Conservation (phyloP, 2,329 filamentous ascomycete species). For the Botrytis cinerea region DNA sequence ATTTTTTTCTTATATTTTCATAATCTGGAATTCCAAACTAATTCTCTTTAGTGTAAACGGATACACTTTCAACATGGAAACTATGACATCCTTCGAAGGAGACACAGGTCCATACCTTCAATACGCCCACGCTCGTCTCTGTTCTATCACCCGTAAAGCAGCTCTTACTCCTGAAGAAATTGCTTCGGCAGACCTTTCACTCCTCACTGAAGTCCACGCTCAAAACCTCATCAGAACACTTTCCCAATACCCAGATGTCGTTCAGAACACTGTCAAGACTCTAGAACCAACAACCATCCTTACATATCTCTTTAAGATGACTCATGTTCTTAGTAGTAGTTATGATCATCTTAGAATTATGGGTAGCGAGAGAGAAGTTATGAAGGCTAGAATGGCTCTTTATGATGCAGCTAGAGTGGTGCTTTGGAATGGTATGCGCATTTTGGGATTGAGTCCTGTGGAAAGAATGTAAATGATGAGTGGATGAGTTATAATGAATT, state of each 20-base stretch:
- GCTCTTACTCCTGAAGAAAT: constrained; percentile 59
- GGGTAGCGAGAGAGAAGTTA: constrained; percentile 72
- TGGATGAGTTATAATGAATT: not conserved
- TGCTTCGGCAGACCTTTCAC: constrained; percentile 61
- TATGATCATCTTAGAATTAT: constrained; percentile 83
- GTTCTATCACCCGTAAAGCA: constrained; percentile 61
- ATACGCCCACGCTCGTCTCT: constrained; percentile 75
- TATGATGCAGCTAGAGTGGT: constrained; percentile 77
- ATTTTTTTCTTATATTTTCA: not conserved
- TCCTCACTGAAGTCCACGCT: constrained; percentile 72
- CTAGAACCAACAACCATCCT: constrained; percentile 71
- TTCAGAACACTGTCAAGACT: constrained; percentile 81
- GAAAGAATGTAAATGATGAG: constrained; percentile 46
- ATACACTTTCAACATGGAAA: constrained; percentile 75
- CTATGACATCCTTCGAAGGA: constrained; percentile 82
- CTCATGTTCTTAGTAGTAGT: constrained; percentile 74
- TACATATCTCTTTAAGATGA: constrained; percentile 81
- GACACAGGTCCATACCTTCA: constrained; percentile 85
- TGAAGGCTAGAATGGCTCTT: constrained; percentile 72
- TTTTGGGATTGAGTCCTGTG: constrained; percentile 77
- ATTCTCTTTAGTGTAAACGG: constrained; percentile 55
- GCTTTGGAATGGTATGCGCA: constrained; percentile 78
- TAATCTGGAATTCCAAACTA: constrained; percentile 20
- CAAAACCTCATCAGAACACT: constrained; percentile 72
- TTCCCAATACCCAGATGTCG: constrained; percentile 82